Conservation (phyloP, 306 rosid species). For the Prinsepia uniflora region DNA sequence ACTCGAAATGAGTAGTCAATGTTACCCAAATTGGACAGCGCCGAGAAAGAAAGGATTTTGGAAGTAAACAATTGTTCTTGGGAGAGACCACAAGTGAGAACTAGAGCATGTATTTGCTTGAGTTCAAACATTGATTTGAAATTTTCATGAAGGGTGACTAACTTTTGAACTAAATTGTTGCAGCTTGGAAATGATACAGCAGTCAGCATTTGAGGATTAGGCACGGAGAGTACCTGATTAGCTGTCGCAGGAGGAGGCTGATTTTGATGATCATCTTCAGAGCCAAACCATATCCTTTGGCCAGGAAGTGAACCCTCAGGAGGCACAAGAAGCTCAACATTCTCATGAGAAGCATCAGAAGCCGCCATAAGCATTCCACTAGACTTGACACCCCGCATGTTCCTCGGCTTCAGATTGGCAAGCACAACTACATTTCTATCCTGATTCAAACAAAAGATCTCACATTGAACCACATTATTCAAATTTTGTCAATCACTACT, state of each 20-base stretch:
- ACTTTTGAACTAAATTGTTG: constrained; percentile 28
- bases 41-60: constrained; percentile 43
- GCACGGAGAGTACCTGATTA: constrained; percentile 50
- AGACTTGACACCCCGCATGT: constrained; percentile 94
- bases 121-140: constrained; percentile 65
- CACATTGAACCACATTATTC: not conserved
- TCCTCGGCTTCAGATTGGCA: constrained; percentile 84
- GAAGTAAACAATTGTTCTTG: constrained; percentile 40
- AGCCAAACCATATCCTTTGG: constrained; percentile 91
- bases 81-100: constrained; percentile 51
- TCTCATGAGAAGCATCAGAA: constrained; percentile 74
- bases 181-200: constrained; percentile 24
- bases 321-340: constrained; percentile 85
- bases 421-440: constrained; percentile 71
- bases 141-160: constrained; percentile 34
- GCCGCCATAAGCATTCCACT: constrained; percentile 97
- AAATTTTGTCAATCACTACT: not conserved
- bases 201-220: constrained; percentile 33
- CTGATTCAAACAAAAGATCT: constrained; percentile 31
- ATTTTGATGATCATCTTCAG: constrained; percentile 48
- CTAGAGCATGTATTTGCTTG: constrained; percentile 55
- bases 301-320: constrained; percentile 77
- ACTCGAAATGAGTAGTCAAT: constrained; percentile 45
- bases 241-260: constrained; percentile 74
- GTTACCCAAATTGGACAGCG: constrained; percentile 49